These are phyloP conservation scores for Cladosporium sp. DNA, from an alignment of 2,329 filamentous ascomycete species.

Conservation along the genomic window DNA sequence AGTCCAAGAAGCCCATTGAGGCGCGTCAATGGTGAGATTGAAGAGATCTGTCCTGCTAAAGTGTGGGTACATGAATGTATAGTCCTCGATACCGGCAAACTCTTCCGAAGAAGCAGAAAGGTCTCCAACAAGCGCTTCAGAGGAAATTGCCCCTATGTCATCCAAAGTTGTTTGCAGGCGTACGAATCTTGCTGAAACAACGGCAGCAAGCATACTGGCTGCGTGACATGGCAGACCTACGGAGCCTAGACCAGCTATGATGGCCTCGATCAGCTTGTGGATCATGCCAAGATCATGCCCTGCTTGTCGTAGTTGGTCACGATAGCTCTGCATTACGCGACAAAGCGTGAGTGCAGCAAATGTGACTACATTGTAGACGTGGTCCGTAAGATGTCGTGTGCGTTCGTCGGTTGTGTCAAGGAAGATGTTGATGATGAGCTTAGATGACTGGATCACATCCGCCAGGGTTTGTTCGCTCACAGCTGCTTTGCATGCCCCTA, in stretches of 20 bases:
- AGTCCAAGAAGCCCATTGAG: neutral
- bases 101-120: neutral
- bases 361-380: slow-evolving; percentile 51
- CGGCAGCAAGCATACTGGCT: slow-evolving; percentile 1
- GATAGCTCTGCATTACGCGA: slow-evolving; percentile 35
- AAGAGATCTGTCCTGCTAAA: neutral
- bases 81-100: neutral
- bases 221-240: slow-evolving; percentile 1
- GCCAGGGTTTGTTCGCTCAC: slow-evolving; percentile 18
- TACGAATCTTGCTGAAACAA: neutral
- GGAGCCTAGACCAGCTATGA: neutral
- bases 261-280: neutral
- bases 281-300: neutral
- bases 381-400: slow-evolving; percentile 48
- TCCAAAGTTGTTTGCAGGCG: neutral
- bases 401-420: slow-evolving; percentile 48
- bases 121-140: neutral
- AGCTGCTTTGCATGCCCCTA: slow-evolving; percentile 31
- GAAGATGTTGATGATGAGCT: slow-evolving; percentile 42
- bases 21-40: neutral
- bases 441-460: slow-evolving; percentile 46
- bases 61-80: neutral
- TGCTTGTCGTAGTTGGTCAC: neutral
- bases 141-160: neutral
- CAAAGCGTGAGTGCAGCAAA: slow-evolving; percentile 45